Evolutionary conservation across 208 protist genomes (phyloP).

Genomic region (Leishmania tropica): DNA sequence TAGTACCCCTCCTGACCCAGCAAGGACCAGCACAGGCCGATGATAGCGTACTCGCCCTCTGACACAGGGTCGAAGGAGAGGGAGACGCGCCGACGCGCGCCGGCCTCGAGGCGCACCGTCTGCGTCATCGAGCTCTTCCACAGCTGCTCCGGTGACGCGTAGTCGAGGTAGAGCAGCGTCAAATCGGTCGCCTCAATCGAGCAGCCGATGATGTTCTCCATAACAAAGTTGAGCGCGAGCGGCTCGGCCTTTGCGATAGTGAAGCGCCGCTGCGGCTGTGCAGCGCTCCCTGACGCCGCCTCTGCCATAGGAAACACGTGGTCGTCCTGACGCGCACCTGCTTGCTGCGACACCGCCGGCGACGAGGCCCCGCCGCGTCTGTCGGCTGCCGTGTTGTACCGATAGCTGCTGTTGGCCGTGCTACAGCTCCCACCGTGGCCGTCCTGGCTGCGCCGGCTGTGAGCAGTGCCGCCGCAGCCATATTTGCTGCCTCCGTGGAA

Average conservation of each 20-base stretch:
- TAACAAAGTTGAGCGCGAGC: conserved; percentile 57
- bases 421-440: neutral
- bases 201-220: conserved; percentile 68
- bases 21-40: conserved; percentile 76
- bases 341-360: neutral
- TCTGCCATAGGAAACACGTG: neutral
- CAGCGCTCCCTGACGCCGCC: neutral
- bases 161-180: conserved; percentile 68
- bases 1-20: conserved; percentile 73
- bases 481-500: conserved; percentile 5
- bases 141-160: conserved; percentile 49
- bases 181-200: conserved; percentile 48
- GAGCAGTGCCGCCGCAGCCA: neutral
- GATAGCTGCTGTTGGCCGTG: neutral
- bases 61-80: conserved; percentile 62
- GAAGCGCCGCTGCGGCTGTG: conserved; percentile 27
- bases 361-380: neutral
- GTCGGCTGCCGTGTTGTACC: neutral
- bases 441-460: neutral
- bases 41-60: conserved; percentile 70
- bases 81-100: conserved; percentile 38
- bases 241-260: conserved; percentile 62
- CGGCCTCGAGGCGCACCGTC: conserved; percentile 45
- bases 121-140: conserved; percentile 73
- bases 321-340: neutral